These are phyloP conservation scores for Metrosideros polymorpha DNA, from an alignment of 441 rosid genomes.

Conservation along the genomic window DNA sequence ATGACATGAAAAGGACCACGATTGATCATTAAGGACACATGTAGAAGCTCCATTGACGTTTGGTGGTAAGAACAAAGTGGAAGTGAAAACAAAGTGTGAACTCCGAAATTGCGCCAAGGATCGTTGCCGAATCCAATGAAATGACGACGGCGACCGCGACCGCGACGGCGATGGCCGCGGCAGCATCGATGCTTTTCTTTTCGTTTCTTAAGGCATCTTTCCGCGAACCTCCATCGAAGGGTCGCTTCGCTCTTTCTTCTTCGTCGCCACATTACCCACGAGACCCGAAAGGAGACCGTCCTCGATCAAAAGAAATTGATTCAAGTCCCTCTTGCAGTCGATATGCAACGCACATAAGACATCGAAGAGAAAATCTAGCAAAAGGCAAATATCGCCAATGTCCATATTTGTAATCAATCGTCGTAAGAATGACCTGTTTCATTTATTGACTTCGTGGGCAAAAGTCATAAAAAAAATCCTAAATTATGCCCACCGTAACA, in stretches of 20 bases:
- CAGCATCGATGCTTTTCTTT: background rate
- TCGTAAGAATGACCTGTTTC: too few relatives aligned
- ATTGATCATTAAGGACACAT: background rate
- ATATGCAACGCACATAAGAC: too few relatives aligned
- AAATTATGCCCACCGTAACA: too few relatives aligned
- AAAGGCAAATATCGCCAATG: too few relatives aligned
- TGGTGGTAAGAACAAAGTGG: background rate
- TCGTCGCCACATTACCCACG: background rate
- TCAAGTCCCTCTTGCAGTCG: fast-evolving
- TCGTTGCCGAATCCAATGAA: background rate
- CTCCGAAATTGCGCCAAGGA: background rate
- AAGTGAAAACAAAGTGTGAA: background rate
- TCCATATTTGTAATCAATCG: too few relatives aligned
- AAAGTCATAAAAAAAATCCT: too few relatives aligned
- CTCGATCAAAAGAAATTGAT: background rate
- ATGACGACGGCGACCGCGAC: background rate
- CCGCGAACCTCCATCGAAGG: background rate
- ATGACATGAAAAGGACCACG: background rate
- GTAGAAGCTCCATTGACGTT: background rate
- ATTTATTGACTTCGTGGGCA: too few relatives aligned
- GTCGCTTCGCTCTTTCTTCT: background rate
- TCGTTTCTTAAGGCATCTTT: background rate
- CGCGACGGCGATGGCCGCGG: background rate
- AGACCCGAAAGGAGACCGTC: background rate
- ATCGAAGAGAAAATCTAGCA: too few relatives aligned